Evolutionary conservation across 2,329 filamentous ascomycete genomes (phyloP).

Genomic region (Aspergillus clavatus): DNA sequence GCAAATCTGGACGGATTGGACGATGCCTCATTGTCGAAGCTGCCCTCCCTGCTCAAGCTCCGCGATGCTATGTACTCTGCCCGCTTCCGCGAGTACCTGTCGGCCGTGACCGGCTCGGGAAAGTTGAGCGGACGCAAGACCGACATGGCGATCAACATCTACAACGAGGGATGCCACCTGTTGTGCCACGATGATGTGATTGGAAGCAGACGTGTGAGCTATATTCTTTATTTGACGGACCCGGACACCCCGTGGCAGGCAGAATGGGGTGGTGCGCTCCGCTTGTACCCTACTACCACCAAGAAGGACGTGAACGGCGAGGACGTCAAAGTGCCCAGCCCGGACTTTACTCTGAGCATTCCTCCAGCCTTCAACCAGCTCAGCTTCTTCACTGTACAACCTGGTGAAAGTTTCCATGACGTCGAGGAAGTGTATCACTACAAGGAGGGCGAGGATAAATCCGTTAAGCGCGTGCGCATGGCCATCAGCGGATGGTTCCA

Average conservation of each 20-base stretch:
- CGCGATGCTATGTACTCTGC: slow-evolving; percentile 92
- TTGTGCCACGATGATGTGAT: slow-evolving; percentile 99
- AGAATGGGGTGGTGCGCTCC: slow-evolving; percentile 87
- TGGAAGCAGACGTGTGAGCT: slow-evolving; percentile 90
- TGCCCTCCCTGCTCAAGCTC: slow-evolving; percentile 86
- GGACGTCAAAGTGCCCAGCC: slow-evolving; percentile 71
- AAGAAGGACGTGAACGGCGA: slow-evolving; percentile 64
- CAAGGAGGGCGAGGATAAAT: slow-evolving; percentile 54
- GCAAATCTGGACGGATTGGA: slow-evolving; percentile 94
- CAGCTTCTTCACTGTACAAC: slow-evolving; percentile 96
- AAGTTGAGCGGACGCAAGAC: slow-evolving; percentile 89
- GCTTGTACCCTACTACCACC: slow-evolving; percentile 71
- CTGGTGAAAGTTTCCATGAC: slow-evolving; percentile 98
- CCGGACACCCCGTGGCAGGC: slow-evolving; percentile 86
- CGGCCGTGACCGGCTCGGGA: slow-evolving; percentile 77
- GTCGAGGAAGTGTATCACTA: slow-evolving; percentile 94
- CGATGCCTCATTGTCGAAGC: slow-evolving; percentile 73
- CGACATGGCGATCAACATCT: slow-evolving; percentile 98
- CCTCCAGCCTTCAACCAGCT: slow-evolving; percentile 96
- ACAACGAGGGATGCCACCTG: slow-evolving; percentile 91
- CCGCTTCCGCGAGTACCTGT: slow-evolving; percentile 82
- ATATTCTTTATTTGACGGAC: slow-evolving; percentile 92
- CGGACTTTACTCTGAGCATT: slow-evolving; percentile 75
- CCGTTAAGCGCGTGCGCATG: slow-evolving; percentile 70
- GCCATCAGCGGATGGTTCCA: slow-evolving; percentile 99